These are phyloP conservation scores for Cladosporium sphaerospermum DNA, from an alignment of 2,329 filamentous ascomycete genomes.

Conservation along the genomic window DNA sequence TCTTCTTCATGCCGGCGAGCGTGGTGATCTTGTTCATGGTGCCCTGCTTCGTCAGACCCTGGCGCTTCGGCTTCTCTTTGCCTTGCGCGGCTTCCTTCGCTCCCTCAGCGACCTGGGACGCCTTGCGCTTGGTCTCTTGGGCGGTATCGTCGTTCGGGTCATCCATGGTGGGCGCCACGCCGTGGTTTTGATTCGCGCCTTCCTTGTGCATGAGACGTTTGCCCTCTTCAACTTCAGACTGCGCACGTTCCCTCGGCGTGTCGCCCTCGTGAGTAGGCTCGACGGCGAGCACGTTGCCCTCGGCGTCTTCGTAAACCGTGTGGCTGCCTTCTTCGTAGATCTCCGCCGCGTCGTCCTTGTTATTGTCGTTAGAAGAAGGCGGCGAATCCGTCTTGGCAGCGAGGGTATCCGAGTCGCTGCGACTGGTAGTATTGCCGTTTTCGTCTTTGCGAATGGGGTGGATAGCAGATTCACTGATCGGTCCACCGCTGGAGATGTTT, in stretches of 20 bases:
- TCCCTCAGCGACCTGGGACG: slow-evolving; percentile 55
- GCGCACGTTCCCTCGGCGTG: slow-evolving; percentile 52
- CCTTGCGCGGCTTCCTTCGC: slow-evolving; percentile 51
- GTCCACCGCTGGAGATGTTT: slow-evolving; percentile 74
- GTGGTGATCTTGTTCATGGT: slow-evolving; percentile 32
- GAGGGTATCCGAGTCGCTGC: slow-evolving; percentile 41
- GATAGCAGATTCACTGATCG: slow-evolving; percentile 85
- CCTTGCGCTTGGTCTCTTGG: slow-evolving; percentile 27
- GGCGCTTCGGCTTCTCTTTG: slow-evolving; percentile 34
- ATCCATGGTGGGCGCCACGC: slow-evolving; percentile 44
- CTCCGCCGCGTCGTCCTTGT: slow-evolving; percentile 38
- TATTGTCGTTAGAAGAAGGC: slow-evolving; percentile 25
- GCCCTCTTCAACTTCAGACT: slow-evolving; percentile 52
- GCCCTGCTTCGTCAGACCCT: slow-evolving; percentile 38
- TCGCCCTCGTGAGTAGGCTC: slow-evolving; percentile 41
- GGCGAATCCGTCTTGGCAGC: slow-evolving; percentile 36
- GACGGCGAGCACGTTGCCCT: slow-evolving; percentile 77
- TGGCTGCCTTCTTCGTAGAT: slow-evolving; percentile 76
- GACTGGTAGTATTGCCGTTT: slow-evolving; percentile 26
- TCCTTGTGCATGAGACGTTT: slow-evolving; percentile 49
- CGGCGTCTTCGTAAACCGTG: slow-evolving; percentile 74
- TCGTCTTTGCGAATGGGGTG: slow-evolving; percentile 50
- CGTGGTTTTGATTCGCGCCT: slow-evolving; percentile 32
- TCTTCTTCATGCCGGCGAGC: slow-evolving; percentile 12
- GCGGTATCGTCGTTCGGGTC: slow-evolving; percentile 38